Base-by-base conservation (phyloP, 202 grass and related monocot genomes). In the Sporobolus alterniflorus region DNA sequence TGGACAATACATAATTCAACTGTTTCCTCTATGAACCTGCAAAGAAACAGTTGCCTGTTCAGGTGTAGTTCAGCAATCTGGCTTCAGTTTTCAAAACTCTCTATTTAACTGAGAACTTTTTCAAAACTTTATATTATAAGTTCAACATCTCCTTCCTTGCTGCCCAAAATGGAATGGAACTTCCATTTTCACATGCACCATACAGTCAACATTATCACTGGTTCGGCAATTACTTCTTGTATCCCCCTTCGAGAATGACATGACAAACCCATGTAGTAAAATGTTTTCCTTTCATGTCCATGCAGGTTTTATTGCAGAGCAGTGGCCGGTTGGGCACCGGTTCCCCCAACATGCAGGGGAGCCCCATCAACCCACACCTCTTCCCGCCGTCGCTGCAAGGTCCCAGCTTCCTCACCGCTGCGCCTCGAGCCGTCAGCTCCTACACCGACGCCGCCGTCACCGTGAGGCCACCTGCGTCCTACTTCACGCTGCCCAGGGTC, bases 401-500 rank as follows among this genome's bases (percentile, higher is more conserved):
- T 40, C 0, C 15, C 26, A n/a, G 21, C 21, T 17, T 28, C 62
- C 3, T 31, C 46, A 32, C 15, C 16, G 14, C 13, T 5, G 29
- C 29, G 11, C 25, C 67, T 21, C 62, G 18, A 4, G 26, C 54
- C 54, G 20, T 31, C 25, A 60, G 14, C 12, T 20, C 29, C 69
- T 25, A 12, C 40, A n/a, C 18, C 47, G 20, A 12, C 25, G 17
- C 79, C 28, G 21, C 29, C 36, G 28, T 30, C 22, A 33, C 22
- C 81, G 67, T 61, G 20, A 67, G 41, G 50, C n/a, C 60, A 20
- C 17, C 31, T 21, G 64, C 33, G 64, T 11, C 57, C 11, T 41
- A 79, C 83, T 55, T 79, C 56, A 64, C 20, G 43, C 75, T 44
- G 15, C 3, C 75, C 50, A 67, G 61, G 64, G 62, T 52, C 44